Conservation (phyloP, 2,329 filamentous ascomycete species). For the Ophiostoma sp. region DNA sequence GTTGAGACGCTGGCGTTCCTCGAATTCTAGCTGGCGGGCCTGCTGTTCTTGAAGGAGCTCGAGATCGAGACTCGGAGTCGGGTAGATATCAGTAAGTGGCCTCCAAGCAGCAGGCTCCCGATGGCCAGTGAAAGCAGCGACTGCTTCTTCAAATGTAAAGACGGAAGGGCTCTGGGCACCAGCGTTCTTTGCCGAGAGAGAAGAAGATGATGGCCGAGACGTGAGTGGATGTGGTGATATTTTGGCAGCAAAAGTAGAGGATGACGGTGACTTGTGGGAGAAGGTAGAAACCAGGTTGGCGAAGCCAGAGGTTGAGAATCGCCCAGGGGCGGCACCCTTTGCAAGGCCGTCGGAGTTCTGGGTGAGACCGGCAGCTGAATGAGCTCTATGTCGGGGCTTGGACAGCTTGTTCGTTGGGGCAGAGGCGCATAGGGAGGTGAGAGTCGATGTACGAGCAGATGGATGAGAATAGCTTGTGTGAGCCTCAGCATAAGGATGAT, state of each 20-base stretch:
- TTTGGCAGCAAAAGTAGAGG: background rate
- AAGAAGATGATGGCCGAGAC: background rate
- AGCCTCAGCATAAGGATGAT: background rate
- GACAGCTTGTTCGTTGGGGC: background rate
- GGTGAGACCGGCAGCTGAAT: background rate
- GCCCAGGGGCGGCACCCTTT: background rate
- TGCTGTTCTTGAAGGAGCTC: constrained; percentile 24
- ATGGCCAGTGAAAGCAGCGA: constrained; percentile 13
- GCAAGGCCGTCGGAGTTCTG: background rate
- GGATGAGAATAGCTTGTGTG: background rate
- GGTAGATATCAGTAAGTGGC: constrained; percentile 15
- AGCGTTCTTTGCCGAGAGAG: background rate
- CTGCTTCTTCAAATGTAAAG: constrained; percentile 25
- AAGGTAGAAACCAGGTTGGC: constrained; percentile 26
- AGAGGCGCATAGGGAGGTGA: background rate
- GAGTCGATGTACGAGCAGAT: background rate
- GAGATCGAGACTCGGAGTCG: constrained; percentile 17
- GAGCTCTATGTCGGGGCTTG: background rate
- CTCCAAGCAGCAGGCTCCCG: constrained; percentile 20
- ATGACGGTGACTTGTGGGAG: background rate
- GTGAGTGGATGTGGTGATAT: background rate
- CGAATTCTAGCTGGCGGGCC: constrained; percentile 21
- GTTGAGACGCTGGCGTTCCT: constrained; percentile 21
- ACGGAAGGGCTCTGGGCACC: constrained; percentile 12
- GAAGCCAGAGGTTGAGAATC: constrained; percentile 30